phyloP scores from a whole-genome alignment of 2,329 filamentous ascomycete species.

The Sphaceloma murrayae region DNA sequence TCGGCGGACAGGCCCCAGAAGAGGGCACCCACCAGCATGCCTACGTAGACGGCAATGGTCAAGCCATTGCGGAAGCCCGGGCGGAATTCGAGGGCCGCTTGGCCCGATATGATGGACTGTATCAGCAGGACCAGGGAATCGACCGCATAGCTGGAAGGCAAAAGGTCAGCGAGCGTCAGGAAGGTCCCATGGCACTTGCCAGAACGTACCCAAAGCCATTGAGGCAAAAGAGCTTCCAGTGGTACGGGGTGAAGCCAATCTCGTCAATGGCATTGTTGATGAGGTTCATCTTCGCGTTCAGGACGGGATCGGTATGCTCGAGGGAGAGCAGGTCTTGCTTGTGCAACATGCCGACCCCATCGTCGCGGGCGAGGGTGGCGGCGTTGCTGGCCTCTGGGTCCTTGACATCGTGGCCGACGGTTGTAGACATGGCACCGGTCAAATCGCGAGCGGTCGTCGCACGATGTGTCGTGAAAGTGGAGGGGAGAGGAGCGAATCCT shows the following conservation, averaged over 20 bases:
- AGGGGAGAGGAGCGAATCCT: not conserved
- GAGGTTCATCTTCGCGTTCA: conserved; percentile 59
- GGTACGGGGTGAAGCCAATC: conserved; percentile 45
- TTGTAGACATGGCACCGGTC: not conserved
- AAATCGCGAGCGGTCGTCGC: not conserved
- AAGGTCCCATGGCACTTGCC: conserved; percentile 25
- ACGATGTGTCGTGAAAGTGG: not conserved
- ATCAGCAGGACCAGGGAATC: conserved; percentile 49
- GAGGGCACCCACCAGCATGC: conserved; percentile 47
- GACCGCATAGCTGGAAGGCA: conserved; percentile 59
- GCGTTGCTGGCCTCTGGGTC: not conserved
- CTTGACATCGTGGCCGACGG: not conserved
- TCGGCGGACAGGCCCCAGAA: conserved; percentile 63
- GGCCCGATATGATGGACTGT: conserved; percentile 52
- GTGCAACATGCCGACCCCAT: not conserved
- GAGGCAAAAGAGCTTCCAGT: conserved; percentile 50
- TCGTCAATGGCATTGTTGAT: conserved; percentile 55
- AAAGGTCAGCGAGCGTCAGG: no score
- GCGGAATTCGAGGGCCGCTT: conserved; percentile 51
- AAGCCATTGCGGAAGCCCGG: conserved; percentile 45
- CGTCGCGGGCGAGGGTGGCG: not conserved
- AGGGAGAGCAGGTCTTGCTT: conserved; percentile 14
- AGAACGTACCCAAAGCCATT: conserved; percentile 48
- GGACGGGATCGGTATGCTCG: conserved; percentile 51
- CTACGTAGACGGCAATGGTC: conserved; percentile 52